phyloP scores from a whole-genome alignment of 495 filamentous ascomycete genomes.

The Penicillium roqueforti region DNA sequence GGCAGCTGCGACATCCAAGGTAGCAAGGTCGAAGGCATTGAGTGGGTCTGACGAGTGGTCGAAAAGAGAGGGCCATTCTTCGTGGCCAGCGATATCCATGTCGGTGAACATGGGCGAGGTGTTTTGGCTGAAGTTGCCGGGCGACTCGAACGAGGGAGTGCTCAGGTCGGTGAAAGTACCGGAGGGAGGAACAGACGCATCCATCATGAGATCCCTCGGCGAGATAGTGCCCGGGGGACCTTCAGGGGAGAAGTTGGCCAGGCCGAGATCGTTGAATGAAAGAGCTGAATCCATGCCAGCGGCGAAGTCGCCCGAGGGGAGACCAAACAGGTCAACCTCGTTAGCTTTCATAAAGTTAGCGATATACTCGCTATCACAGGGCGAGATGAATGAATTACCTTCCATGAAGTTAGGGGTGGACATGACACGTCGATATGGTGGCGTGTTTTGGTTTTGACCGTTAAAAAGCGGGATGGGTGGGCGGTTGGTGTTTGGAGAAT shows the following conservation, averaged over 20 bases:
- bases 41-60: slow-evolving; percentile 36
- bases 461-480: slow-evolving; percentile 53
- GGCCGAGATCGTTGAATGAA: slow-evolving; percentile 13
- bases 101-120: slow-evolving; percentile 63
- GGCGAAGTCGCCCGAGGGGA: slow-evolving; percentile 27
- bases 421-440: slow-evolving; percentile 36
- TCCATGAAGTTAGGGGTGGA: slow-evolving; percentile 37
- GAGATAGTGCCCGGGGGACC: slow-evolving; percentile 64
- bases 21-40: slow-evolving; percentile 33
- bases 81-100: slow-evolving; percentile 29
- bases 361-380: slow-evolving; percentile 6
- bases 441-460: slow-evolving; percentile 23
- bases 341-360: slow-evolving; percentile 10
- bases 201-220: slow-evolving; percentile 75
- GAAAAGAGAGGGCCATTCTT: slow-evolving; percentile 60
- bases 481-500: slow-evolving; percentile 39
- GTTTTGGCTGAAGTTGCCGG: slow-evolving; percentile 60
- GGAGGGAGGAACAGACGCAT: slow-evolving; percentile 77
- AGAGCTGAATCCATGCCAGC: slow-evolving; percentile 30
- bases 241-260: slow-evolving; percentile 9
- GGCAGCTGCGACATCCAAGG: slow-evolving; percentile 30
- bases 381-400: slow-evolving; percentile 17
- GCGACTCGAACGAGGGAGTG: slow-evolving; percentile 76
- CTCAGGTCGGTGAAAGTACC: slow-evolving; percentile 79
- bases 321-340: slow-evolving; percentile 33